phyloP scores from a whole-genome alignment of 2,329 filamentous ascomycete genomes.

The Cladosporium sphaerospermum region DNA sequence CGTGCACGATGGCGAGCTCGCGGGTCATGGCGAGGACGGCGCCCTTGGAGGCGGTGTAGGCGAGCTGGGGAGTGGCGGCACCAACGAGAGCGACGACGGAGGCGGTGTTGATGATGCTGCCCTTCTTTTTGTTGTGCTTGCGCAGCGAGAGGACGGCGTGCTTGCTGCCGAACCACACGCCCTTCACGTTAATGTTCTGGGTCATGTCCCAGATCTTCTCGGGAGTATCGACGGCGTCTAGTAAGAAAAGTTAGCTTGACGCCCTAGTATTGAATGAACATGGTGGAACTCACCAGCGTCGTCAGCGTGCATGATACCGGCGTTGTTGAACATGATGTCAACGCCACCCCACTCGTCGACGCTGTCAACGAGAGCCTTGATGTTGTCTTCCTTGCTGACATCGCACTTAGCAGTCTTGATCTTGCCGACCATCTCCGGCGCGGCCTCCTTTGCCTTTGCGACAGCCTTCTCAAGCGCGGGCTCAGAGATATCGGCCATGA shows the following conservation, averaged over 20 bases:
- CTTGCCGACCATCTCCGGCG: slow-evolving; percentile 47
- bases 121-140: slow-evolving; percentile 69
- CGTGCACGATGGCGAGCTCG: slow-evolving; percentile 87
- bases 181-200: slow-evolving; percentile 93
- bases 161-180: slow-evolving; percentile 95
- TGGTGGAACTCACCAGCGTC: slow-evolving; percentile 33
- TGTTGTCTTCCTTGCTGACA: slow-evolving; percentile 77
- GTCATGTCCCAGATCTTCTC: slow-evolving; percentile 93
- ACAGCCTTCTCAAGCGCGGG: slow-evolving; percentile 71
- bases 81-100: slow-evolving; percentile 84
- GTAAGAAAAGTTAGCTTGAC: slow-evolving; percentile 34
- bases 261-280: slow-evolving; percentile 31
- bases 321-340: slow-evolving; percentile 95
- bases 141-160: slow-evolving; percentile 79
- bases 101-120: slow-evolving; percentile 86
- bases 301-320: slow-evolving; percentile 88
- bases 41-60: slow-evolving; percentile 91
- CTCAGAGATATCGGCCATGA: slow-evolving; percentile 79
- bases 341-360: slow-evolving; percentile 81
- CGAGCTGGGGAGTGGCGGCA: slow-evolving; percentile 79
- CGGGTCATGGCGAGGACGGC: slow-evolving; percentile 85
- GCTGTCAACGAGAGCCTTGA: slow-evolving; percentile 66
- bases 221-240: slow-evolving; percentile 68
- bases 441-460: slow-evolving; percentile 66
- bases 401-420: slow-evolving; percentile 65